Evolutionary conservation across 2,329 filamentous ascomycete species (phyloP).

Genomic region (Alternaria sp.): DNA sequence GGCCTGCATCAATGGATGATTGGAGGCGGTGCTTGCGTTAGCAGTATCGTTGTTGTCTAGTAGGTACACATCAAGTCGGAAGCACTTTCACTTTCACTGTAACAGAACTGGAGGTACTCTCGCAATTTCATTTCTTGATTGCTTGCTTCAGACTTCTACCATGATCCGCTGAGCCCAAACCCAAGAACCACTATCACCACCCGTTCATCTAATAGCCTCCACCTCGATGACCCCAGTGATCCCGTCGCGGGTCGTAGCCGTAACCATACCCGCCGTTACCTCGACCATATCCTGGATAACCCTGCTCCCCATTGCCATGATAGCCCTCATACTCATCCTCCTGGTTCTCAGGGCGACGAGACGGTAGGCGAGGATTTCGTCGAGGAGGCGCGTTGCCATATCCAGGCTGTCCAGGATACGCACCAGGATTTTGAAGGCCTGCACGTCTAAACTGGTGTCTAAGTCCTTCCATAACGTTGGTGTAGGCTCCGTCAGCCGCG

Average conservation of each 20-base stretch:
- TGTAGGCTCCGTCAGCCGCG: not conserved
- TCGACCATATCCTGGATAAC: not conserved
- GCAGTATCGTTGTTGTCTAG: not conserved
- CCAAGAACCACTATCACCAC: not conserved
- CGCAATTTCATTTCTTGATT: not conserved
- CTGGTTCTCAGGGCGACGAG: not conserved
- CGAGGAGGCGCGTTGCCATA: not conserved
- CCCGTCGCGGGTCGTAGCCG: not conserved
- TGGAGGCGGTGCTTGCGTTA: not conserved
- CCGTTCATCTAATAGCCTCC: not conserved
- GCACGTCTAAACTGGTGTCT: not conserved
- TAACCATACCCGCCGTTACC: not conserved
- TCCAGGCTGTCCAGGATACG: not conserved
- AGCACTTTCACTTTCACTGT: not conserved
- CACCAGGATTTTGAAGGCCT: not conserved
- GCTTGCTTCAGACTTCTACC: not conserved
- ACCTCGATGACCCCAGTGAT: not conserved
- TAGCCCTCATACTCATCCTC: not conserved
- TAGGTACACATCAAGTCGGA: not conserved
- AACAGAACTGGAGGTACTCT: not conserved
- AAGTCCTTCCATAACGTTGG: not conserved
- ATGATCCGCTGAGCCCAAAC: not conserved
- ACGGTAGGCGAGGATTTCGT: not conserved
- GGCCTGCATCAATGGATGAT: not conserved
- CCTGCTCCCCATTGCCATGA: not conserved